Percentiles rank a stretch among this genome's conserved stretches.
These are phyloP conservation scores for Myxozyma neglecta DNA, from an alignment of 805 yeast genomes.

Conservation along the genomic window DNA sequence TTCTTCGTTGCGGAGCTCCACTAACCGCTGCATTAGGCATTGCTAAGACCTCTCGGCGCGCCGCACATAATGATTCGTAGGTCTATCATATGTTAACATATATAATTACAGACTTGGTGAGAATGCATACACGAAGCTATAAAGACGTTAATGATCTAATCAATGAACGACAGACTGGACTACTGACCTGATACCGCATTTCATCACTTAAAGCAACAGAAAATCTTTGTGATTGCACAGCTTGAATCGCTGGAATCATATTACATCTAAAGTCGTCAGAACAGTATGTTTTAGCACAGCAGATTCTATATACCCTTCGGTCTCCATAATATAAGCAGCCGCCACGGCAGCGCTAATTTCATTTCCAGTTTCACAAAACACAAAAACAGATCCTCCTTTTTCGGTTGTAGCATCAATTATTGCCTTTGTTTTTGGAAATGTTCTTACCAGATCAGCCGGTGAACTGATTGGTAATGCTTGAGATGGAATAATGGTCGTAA, in stretches of 20 bases:
- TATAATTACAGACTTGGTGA: neutral
- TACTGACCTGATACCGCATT: conserved; percentile 26
- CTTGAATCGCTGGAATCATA: conserved; percentile 36
- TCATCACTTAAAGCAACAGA: conserved; percentile 35
- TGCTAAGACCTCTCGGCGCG: conserved; percentile 12
- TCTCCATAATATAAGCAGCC: conserved; percentile 37
- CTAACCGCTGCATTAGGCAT: neutral
- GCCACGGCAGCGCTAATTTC: conserved; percentile 39
- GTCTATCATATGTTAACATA: conserved; percentile 7
- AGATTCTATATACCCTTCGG: conserved; percentile 19
- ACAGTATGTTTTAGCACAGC: neutral
- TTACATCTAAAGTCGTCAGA: conserved; percentile 18
- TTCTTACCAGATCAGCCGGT: conserved; percentile 11
- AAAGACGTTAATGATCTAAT: neutral
- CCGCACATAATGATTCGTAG: conserved; percentile 24
- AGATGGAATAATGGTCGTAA: neutral
- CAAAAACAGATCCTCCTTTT: conserved; percentile 24
- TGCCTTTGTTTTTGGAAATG: conserved; percentile 14
- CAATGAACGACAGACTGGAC: neutral
- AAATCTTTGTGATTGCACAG: conserved; percentile 38
- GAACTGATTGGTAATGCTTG: conserved; percentile 11
- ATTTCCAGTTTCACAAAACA: conserved; percentile 42
- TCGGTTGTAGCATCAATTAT: conserved; percentile 15
- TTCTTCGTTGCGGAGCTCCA: conserved; percentile 9
- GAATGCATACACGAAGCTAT: conserved; percentile 17